Evolutionary conservation across 805 yeast genomes (phyloP), one percentile per base, ranked within the genome.

Genomic region (Yamadazyma scolyti): DNA sequence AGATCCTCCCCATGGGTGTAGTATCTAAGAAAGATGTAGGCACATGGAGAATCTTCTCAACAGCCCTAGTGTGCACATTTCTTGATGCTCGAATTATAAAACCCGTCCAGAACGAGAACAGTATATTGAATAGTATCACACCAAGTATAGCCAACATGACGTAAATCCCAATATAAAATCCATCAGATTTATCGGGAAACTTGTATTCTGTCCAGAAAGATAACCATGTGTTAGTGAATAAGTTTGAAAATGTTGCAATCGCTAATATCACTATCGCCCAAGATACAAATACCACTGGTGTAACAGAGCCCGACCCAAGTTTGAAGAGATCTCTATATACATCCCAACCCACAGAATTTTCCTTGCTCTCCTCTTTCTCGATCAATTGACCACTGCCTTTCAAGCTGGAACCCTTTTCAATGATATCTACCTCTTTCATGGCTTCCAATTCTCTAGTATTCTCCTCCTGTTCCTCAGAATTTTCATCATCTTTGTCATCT

Each of bases 11-110:
- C 63, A 82, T 70, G 9, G 96, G 96, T 0, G 94, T 82, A 7
- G 86, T 76, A 49, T 88, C 96, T 58, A 85, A 69, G 50, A 75
- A 88, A 1, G 78, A 58, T 87, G 85, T 83, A 25, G 95, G 94
- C 2, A 90, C 79, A 37, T 78, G 79, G 36, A 87, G 58, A 9
- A 87, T 63, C 20, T 65, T 69, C 27, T 67, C 54, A 30, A 79
- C 65, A 1, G 95, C 90, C 26, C 43, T 43, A 22, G 79, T 58
- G 49, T 85, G 85, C 46, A 87, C 58, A 9, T 45, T 49, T 32
- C 58, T 71, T 4, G 84, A 65, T 4, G 87, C 77, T 25, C 53
- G 57, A 41, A 72, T 73, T 27, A 75, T 61, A 31, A 28, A 9
- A 9, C 68, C 58, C 19, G 72, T 77, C 37, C 77, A 47, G 4